A percentile compares a stretch with the other conserved stretches of the same genome.
Conservation (phyloP, 257 asterid species). For the Scutellaria minor region DNA sequence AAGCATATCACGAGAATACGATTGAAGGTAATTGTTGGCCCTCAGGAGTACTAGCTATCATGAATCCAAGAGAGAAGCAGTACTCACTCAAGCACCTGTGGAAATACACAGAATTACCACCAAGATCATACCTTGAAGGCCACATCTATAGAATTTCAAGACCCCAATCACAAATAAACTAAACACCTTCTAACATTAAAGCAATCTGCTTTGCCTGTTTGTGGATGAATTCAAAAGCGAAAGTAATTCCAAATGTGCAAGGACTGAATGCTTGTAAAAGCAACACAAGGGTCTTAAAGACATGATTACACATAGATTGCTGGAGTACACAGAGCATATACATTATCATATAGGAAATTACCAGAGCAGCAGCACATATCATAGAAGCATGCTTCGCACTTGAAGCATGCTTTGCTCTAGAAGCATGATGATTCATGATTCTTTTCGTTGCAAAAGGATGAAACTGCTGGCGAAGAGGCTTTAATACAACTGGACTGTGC, state of each 20-base stretch:
- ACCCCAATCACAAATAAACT: too few species aligned
- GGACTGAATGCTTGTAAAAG: too few species aligned
- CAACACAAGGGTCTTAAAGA: neutral
- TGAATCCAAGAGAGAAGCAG: too few species aligned
- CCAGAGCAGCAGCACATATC: constrained; percentile 70
- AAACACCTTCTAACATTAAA: too few species aligned
- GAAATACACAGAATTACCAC: too few species aligned
- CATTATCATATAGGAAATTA: constrained; percentile 34
- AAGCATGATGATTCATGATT: constrained; percentile 9
- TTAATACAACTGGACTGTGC: constrained; percentile 40
- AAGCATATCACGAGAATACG: neutral
- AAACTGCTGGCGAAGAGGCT: constrained; percentile 42
- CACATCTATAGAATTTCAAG: too few species aligned
- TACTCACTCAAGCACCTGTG: too few species aligned
- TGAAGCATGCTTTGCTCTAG: constrained; percentile 30
- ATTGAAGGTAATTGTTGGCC: constrained; percentile 8
- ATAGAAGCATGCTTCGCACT: constrained; percentile 48
- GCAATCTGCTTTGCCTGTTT: too few species aligned
- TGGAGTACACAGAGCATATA: neutral
- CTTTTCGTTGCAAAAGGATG: constrained; percentile 43
- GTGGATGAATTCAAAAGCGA: too few species aligned
- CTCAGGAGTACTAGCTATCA: neutral
- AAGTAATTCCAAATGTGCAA: too few species aligned
- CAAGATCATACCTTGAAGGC: too few species aligned
- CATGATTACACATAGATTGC: constrained; percentile 12